These are phyloP conservation scores for Limnanthes douglasii DNA, from an alignment of 345 rosid genomes.

Conservation along the genomic window DNA sequence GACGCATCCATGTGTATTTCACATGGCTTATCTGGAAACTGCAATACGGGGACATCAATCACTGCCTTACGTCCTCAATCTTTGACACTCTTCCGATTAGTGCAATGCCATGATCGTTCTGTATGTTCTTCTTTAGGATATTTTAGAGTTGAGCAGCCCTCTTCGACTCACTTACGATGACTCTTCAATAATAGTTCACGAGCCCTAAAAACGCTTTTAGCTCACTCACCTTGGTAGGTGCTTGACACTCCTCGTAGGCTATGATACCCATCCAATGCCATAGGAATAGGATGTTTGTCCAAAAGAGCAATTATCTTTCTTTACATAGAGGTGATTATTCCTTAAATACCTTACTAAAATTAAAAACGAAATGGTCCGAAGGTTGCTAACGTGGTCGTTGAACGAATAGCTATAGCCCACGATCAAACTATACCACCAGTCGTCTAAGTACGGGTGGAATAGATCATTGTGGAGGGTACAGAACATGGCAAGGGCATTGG, in stretches of 20 bases:
- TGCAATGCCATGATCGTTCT: no score
- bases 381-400: not conserved
- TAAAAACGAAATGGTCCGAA: no score
- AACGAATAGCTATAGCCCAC: slow-evolving; percentile 1
- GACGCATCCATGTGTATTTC: no score
- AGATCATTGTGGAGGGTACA: slow-evolving; percentile 1
- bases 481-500: not conserved
- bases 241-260: slow-evolving; percentile 4
- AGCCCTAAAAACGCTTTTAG: slow-evolving; percentile 5
- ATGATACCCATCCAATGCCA: not conserved
- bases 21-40: no score
- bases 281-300: slow-evolving; percentile 1
- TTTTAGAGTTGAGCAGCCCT: no score
- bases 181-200: slow-evolving; percentile 5
- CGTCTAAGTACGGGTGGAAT: not conserved
- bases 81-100: no score
- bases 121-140: no score
- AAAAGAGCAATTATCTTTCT: not conserved
- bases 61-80: no score
- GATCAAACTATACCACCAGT: slow-evolving; percentile 1
- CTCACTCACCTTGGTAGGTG: slow-evolving; percentile 8
- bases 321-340: not conserved
- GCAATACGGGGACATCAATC: no score
- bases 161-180: no score
- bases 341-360: not conserved